These are phyloP conservation scores for Acer yangbiense DNA, from an alignment of 345 rosid genomes.

Conservation along the genomic window DNA sequence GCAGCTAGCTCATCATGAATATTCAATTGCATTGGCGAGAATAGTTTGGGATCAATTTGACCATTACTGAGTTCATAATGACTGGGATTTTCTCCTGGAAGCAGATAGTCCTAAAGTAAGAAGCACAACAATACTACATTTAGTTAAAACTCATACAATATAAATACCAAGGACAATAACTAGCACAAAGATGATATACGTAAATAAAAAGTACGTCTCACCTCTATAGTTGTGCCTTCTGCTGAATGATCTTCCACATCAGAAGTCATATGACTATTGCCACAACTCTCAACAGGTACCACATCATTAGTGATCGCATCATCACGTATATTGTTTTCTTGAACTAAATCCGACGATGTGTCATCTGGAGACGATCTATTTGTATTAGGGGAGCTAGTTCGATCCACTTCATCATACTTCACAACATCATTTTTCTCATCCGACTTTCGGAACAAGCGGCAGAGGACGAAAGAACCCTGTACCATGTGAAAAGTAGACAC, in stretches of 20 bases:
- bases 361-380: conserved; percentile 68
- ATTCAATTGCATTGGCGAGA: conserved; percentile 47
- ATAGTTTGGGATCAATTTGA: conserved; percentile 43
- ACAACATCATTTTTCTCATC: conserved; percentile 46
- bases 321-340: conserved; percentile 40
- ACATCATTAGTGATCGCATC: conserved; percentile 34
- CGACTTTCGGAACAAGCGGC: conserved; percentile 76
- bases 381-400: conserved; percentile 47
- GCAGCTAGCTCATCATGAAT: conserved; percentile 35
- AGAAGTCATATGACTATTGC: conserved; percentile 52
- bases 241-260: conserved; percentile 49
- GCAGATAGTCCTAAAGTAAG: conserved; percentile 42
- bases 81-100: conserved; percentile 24
- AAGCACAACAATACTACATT: conserved; percentile 13
- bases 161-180: background rate
- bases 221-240: conserved; percentile 47
- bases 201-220: conserved; percentile 23
- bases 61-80: conserved; percentile 29
- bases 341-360: conserved; percentile 61
- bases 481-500: background rate
- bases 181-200: background rate
- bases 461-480: conserved; percentile 78
- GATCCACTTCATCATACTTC: conserved; percentile 59
- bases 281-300: conserved; percentile 39
- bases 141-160: background rate